Evolutionary conservation across 768 basidiomycete genomes (phyloP).

Genomic region (Kwoniella dendrophila): DNA sequence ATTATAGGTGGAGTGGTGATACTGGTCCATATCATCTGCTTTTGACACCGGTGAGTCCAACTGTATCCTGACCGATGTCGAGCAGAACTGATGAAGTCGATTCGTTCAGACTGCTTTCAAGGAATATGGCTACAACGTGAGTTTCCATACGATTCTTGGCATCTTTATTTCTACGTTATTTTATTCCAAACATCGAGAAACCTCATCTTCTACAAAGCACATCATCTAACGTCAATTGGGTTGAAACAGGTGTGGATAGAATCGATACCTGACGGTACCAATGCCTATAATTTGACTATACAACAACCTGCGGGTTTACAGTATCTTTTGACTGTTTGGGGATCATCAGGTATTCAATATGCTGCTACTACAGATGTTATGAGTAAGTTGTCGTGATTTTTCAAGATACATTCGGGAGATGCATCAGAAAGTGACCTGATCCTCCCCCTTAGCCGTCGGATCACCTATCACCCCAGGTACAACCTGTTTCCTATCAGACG

Average conservation of each 20-base stretch:
- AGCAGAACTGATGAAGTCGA: not conserved
- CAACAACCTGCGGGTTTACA: constrained; percentile 36
- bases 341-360: constrained; percentile 40
- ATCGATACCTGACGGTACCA: constrained; percentile 28
- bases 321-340: constrained; percentile 49
- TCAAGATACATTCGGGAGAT: too few species aligned
- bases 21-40: constrained; percentile 49
- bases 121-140: constrained; percentile 48
- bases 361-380: constrained; percentile 49
- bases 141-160: constrained; percentile 6
- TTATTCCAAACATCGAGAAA: too few species aligned
- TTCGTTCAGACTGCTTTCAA: constrained; percentile 34
- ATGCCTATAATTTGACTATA: constrained; percentile 34
- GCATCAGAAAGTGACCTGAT: not conserved
- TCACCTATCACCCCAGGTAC: constrained; percentile 9
- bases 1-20: constrained; percentile 45
- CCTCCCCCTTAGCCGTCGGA: constrained; percentile 17
- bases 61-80: not conserved
- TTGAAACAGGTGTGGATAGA: constrained; percentile 40
- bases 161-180: too few species aligned
- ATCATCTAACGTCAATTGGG: not conserved
- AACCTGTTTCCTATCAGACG: constrained; percentile 41
- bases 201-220: too few species aligned
- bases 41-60: constrained; percentile 43
- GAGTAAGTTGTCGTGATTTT: constrained; percentile 28